Evolutionary conservation across 2,329 filamentous ascomycete genomes (phyloP).

Genomic region (Trichoderma hamatum): DNA sequence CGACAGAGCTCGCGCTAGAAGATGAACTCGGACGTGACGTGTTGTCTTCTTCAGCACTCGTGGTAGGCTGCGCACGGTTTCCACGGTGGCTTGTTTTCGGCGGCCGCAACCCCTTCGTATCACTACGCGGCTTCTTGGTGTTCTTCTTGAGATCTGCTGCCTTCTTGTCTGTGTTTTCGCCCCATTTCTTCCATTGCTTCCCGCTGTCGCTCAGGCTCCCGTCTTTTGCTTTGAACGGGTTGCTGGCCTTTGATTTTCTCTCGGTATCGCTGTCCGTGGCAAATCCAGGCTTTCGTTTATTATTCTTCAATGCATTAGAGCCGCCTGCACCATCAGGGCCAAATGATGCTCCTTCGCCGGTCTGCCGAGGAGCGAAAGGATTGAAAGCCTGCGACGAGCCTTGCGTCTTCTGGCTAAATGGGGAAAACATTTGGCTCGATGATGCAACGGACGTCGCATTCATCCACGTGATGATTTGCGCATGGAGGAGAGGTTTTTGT

Average conservation of each 20-base stretch:
- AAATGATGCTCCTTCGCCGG: slow-evolving; percentile 37
- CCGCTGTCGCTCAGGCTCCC: slow-evolving; percentile 25
- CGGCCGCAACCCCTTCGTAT: slow-evolving; percentile 11
- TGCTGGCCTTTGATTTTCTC: slow-evolving; percentile 33
- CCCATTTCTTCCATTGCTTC: slow-evolving; percentile 29
- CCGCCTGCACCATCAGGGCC: slow-evolving; percentile 38
- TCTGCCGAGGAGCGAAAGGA: slow-evolving; percentile 40
- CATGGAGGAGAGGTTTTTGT: slow-evolving; percentile 37
- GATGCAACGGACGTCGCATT: slow-evolving; percentile 47
- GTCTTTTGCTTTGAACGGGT: slow-evolving; percentile 34
- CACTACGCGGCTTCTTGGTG: slow-evolving; percentile 23
- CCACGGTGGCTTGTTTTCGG: slow-evolving; percentile 13
- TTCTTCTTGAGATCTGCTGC: slow-evolving; percentile 31
- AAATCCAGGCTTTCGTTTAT: slow-evolving; percentile 33
- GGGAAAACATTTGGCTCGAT: slow-evolving; percentile 46
- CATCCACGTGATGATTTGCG: slow-evolving; percentile 40
- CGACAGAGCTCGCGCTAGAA: slow-evolving; percentile 33
- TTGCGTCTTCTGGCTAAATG: slow-evolving; percentile 42
- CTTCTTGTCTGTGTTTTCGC: slow-evolving; percentile 33
- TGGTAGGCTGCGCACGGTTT: slow-evolving; percentile 21
- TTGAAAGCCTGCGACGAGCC: slow-evolving; percentile 42
- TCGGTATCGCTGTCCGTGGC: slow-evolving; percentile 37
- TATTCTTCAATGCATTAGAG: slow-evolving; percentile 35
- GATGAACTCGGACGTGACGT: slow-evolving; percentile 35
- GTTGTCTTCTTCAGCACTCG: slow-evolving; percentile 26